Evolutionary conservation across 192 early-diverging fungal species (phyloP), one percentile per base, ranked within the genome.

Genomic region (Linnemannia exigua): DNA sequence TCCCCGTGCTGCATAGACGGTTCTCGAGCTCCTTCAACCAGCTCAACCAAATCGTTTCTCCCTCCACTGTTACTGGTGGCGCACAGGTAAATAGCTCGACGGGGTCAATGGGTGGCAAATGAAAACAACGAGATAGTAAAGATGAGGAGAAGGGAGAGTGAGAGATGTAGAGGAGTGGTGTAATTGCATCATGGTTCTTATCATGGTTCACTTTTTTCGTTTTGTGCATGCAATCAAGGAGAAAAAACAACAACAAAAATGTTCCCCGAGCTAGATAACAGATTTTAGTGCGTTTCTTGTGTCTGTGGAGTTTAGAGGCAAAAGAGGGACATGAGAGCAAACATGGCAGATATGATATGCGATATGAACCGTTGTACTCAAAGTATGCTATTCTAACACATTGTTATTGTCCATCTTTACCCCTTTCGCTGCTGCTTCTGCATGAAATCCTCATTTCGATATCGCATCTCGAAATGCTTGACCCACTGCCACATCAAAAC

Each of bases 11-110:
- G 1, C 84, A 86, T 28, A 41, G 84, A 25, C 68, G 84, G 25
- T 80, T 86, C 75, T 86, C 84, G 5, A 86, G 78, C 66, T 80
- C 78, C 48, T 86, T 86, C 70, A 76, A 80, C 35, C 84, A 86
- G 46, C 61, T 86, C 63, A 86, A 86, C 54, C 77, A 80, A 67
- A 80, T 86, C 33, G 84, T 61, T 5, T 74, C 82, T 20, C 33
- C 78, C 11, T n/a, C 84, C 2, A 48, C 37, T 37, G 48, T 9
- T 36, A 33, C 33, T 22, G 22, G 2, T 3, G 67, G 67, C 25
- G 66, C 74, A 22, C 74, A 76, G 84, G 84, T 86, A 86, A 85
- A 44, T 44, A 44, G 9, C 41, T 44, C 41, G 41, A 9, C 41
- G 41, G 9, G 41, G n/a, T 6, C 41, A 44, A 6, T 44, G 41